Base-by-base conservation (phyloP, 805 yeast species). In the Pichia occidentalis region DNA sequence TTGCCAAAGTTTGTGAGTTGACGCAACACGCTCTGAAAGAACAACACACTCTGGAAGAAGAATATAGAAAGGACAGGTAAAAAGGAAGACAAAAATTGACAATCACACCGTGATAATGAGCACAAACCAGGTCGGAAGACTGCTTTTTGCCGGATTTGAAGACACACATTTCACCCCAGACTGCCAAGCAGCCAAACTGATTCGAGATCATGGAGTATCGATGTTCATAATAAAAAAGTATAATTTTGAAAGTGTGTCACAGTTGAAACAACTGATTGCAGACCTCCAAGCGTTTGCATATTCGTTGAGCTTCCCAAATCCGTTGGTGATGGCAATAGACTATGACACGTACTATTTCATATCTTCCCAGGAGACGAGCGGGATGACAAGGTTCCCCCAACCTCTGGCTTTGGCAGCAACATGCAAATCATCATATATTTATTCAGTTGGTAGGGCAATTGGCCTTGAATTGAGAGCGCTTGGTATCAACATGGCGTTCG, bases 301-400 rank as follows among this genome's bases (percentile, higher is more conserved):
- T 38, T 59, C 63, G 36, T 70, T 71, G 4, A 63, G 68, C 31
- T 75, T 73, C 44, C 58, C 66, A 40, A 61, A 68, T 41, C 83
- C 83, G 0, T 51, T 76, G 23, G 54, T 73, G 50, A 69, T 76
- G 46, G 77, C 77, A 14, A 65, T 76, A 10, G 81, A 76, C 51
- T 77, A 72, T 49, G 81, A 75, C 49, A 74, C 78, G 7, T 81
- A 81, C 3, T 70, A 74, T 75, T 64, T 74, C 56, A 73, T 73
- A 54, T 65, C 74, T 27, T 57, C 75, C 31, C 70, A 70, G 47
- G 80, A 76, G 50, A 63, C 67, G 8, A 64, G 64, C 7, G 58
- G 56, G 37, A 53, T 76, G 13, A 68, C 76, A 9, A 80, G 73
- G 49, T 74, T 70, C 46, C 83, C 83, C 1, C 73, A 79, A 4